A percentile compares a stretch with the other conserved stretches of the same genome.
Evolutionary conservation across 805 yeast genomes (phyloP).

Genomic region (Barnettozyma vustinii): DNA sequence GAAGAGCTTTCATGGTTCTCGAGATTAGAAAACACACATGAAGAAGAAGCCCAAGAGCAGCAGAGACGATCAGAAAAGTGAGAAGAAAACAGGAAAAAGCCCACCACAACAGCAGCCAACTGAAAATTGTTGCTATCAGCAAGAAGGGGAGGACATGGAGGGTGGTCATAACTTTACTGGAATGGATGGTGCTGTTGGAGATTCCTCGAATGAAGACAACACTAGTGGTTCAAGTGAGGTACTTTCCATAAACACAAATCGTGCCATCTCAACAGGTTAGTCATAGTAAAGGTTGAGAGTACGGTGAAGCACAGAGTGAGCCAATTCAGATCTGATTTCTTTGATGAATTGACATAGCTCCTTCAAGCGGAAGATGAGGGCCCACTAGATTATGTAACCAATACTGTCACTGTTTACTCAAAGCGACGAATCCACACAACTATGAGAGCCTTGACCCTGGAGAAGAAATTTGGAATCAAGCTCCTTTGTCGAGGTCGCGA

Average conservation of each 20-base stretch:
- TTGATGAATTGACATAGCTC: background rate
- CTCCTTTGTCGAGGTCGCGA: background rate
- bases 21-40: background rate
- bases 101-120: background rate
- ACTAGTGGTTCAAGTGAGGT: background rate
- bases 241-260: background rate
- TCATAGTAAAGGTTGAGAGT: background rate
- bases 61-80: background rate
- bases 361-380: background rate
- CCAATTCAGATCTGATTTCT: background rate
- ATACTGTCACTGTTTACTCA: background rate
- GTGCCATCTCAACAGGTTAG: background rate
- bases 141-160: background rate
- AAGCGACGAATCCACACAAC: background rate
- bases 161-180: background rate
- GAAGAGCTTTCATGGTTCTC: too few relatives aligned
- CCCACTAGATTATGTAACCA: background rate
- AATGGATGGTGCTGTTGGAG: background rate
- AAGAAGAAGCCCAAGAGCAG: background rate
- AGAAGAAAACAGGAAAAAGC: background rate
- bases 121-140: background rate
- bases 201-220: background rate
- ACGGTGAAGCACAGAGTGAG: background rate
- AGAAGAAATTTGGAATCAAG: conserved; percentile 1
- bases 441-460: conserved; percentile 1